phyloP scores from a whole-genome alignment of 106 monocot species.

The Amphibolis antarctica region DNA sequence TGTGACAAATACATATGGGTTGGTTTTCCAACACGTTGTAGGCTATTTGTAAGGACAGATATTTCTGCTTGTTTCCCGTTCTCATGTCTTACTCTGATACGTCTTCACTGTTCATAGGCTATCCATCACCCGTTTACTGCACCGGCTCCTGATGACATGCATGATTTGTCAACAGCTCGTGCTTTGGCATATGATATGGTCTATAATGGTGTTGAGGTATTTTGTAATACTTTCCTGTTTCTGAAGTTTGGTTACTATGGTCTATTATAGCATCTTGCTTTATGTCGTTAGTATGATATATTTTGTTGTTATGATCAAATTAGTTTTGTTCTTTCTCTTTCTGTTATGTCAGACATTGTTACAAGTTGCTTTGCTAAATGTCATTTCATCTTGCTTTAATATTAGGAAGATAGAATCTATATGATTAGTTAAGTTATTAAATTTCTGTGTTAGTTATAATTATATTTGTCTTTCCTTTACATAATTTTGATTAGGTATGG shows the following conservation, averaged over 20 bases:
- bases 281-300: background rate
- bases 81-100: background rate
- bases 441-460: too few species aligned
- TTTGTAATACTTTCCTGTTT: background rate
- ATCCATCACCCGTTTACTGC: conserved; percentile 98
- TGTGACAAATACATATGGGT: too few species aligned
- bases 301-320: background rate
- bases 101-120: conserved; percentile 24
- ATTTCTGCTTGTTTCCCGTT: background rate
- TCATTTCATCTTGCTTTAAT: too few species aligned
- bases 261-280: background rate
- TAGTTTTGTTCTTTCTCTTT: background rate
- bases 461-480: too few species aligned
- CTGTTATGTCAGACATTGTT: background rate
- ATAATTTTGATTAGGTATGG: too few species aligned
- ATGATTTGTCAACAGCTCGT: conserved; percentile 74
- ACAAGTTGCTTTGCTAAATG: too few species aligned
- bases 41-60: too few species aligned
- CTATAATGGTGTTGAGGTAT: conserved; percentile 96
- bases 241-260: background rate
- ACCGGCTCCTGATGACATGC: conserved; percentile 83
- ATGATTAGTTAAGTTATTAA: too few species aligned
- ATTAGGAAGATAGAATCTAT: too few species aligned
- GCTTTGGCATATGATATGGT: conserved; percentile 99
- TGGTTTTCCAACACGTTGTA: too few species aligned